Base-by-base conservation (phyloP, 768 basidiomycete genomes). In the Lactarius vividus region DNA sequence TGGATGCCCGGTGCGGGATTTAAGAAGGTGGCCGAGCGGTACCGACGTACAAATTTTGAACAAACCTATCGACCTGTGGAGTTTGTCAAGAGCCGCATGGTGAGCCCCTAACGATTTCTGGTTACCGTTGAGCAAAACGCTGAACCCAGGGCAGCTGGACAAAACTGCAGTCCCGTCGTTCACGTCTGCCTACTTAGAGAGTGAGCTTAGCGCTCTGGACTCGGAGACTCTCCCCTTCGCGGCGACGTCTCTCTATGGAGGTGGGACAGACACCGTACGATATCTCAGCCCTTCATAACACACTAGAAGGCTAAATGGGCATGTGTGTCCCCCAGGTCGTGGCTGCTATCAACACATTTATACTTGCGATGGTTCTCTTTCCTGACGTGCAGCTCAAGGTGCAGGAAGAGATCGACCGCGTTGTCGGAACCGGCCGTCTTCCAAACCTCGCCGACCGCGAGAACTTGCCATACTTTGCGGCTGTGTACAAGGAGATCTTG, bases 401-500 rank as follows among this genome's bases (percentile, higher is more conserved):
- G 23, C 73, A 72, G 42, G 67, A 61, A 44, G 73, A 74, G 46
- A 54, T 74, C 13, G 74, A 73, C 33, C 42, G 59, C 10, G 64
- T 73, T 8, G 49, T 74, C 9, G 73, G 73, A 3, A 1, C 26
- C 4, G 33, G 49, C 37, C 61, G 72, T 15, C 59, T 73, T 10
- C 74, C 74, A 4, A 66, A n/a, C 4, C 39, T 69, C 29, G 40
- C 60, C 2, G 72, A 73, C 15, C 42, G 63, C 46, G 65, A 59
- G n/a, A n/a, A 37, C 39, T 58, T 74, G 18, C 74, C 74, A 9
- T 75, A 75, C 57, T 46, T 72, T 29, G 64, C 66, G 1, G 73
- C 72, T 13, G 15, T 74, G 16, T 52, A 71, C 52, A 69, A 71
- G 58, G 74, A 75, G 64, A 57, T 66, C 26, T 35, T 74, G 35